Conservation (phyloP, 2,329 filamentous ascomycete genomes). For the Colletotrichum cordylinicola region DNA sequence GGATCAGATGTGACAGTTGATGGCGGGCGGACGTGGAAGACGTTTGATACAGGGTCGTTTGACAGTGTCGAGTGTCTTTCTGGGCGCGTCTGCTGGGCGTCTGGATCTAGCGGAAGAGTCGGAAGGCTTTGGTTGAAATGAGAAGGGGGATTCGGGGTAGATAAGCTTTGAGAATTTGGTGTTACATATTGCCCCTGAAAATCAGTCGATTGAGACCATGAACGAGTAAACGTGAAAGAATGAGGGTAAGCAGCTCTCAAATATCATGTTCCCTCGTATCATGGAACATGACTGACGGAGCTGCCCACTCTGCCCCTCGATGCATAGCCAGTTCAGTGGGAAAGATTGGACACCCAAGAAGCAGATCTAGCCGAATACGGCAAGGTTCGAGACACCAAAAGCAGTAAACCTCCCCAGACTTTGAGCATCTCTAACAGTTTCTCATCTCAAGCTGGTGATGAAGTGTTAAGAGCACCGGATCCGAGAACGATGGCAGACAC, state of each 20-base stretch:
- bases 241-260: background rate
- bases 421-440: background rate
- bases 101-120: slow-evolving; percentile 32
- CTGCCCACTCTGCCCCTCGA: background rate
- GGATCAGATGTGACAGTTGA: slow-evolving; percentile 36
- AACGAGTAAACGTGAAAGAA: background rate
- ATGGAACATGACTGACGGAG: background rate
- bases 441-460: background rate
- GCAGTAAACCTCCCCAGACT: background rate
- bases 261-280: background rate
- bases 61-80: slow-evolving; percentile 35
- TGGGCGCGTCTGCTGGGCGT: slow-evolving; percentile 34
- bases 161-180: background rate
- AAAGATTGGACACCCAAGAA: background rate
- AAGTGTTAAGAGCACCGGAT: background rate
- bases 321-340: background rate
- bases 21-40: slow-evolving; percentile 31
- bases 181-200: background rate
- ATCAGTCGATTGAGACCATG: background rate
- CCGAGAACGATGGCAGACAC: background rate
- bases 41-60: slow-evolving; percentile 34
- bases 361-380: background rate
- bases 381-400: background rate
- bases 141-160: background rate
- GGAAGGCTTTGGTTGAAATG: slow-evolving; percentile 19